phyloP scores from a whole-genome alignment of 2,329 filamentous ascomycete genomes.

The Stagonosporopsis tanaceti region DNA sequence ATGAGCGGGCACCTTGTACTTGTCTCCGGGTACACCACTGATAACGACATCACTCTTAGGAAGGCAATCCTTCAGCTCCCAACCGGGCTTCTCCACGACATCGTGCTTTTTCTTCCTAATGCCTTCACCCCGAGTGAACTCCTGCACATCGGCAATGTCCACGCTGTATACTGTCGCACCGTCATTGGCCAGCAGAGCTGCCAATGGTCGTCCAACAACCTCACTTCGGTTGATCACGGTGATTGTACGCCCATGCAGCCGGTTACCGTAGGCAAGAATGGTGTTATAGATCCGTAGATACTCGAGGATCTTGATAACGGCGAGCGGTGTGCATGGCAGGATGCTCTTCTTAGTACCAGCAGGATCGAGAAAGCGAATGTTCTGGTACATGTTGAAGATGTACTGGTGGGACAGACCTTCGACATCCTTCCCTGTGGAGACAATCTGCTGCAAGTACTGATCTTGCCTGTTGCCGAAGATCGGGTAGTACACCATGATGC shows the following conservation, averaged over 20 bases:
- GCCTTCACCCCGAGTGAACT: constrained; percentile 89
- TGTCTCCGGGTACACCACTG: constrained; percentile 85
- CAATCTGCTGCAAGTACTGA: constrained; percentile 94
- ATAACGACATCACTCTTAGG: constrained; percentile 94
- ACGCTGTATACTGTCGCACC: constrained; percentile 95
- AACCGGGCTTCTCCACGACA: constrained; percentile 81
- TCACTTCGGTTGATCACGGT: constrained; percentile 97
- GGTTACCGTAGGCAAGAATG: constrained; percentile 89
- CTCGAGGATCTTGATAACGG: constrained; percentile 96
- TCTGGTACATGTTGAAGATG: constrained; percentile 99
- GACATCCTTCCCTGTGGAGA: constrained; percentile 89
- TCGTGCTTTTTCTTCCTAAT: constrained; percentile 87
- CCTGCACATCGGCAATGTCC: constrained; percentile 88
- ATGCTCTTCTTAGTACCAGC: constrained; percentile 85
- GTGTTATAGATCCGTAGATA: constrained; percentile 96
- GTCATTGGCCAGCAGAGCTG: constrained; percentile 93
- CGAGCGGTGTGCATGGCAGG: constrained; percentile 92
- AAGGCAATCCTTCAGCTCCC: constrained; percentile 80
- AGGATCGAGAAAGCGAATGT: constrained; percentile 91
- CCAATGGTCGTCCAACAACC: constrained; percentile 91
- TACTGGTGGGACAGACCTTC: constrained; percentile 93
- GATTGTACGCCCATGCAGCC: constrained; percentile 90
- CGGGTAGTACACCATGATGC: constrained; percentile 97
- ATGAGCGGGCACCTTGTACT: constrained; percentile 87
- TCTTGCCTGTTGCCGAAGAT: constrained; percentile 93